These are phyloP conservation scores for Entrophospora sp. DNA, from an alignment of 192 early-diverging fungal species.

Conservation along the genomic window DNA sequence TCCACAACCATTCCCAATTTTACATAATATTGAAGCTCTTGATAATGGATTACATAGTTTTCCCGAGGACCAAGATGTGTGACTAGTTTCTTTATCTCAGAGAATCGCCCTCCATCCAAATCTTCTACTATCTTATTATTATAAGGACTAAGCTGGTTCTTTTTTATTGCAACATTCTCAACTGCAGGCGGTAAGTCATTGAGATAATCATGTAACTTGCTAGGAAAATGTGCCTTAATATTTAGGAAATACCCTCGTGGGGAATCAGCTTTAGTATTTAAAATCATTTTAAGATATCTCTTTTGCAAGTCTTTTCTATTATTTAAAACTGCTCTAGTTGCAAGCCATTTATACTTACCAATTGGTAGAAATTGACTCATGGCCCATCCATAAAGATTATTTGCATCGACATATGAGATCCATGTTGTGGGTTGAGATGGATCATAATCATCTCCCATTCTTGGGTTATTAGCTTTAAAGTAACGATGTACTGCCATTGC, in stretches of 20 bases:
- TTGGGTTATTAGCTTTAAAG: background rate
- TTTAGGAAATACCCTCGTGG: too few relatives aligned
- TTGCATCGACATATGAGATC: too few relatives aligned
- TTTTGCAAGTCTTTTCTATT: too few relatives aligned
- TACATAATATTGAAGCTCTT: background rate
- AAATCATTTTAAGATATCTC: too few relatives aligned
- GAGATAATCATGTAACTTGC: too few relatives aligned
- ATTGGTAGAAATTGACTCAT: background rate
- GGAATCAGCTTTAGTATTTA: too few relatives aligned
- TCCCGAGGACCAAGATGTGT: background rate
- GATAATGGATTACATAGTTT: background rate
- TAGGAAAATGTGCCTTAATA: too few relatives aligned
- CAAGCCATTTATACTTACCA: background rate
- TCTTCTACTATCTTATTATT: background rate
- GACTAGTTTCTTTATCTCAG: background rate
- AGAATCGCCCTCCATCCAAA: background rate
- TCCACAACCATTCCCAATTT: background rate
- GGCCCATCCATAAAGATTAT: background rate
- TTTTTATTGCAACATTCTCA: too few relatives aligned
- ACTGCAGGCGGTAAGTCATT: too few relatives aligned
- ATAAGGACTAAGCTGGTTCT: background rate
- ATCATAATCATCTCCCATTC: background rate
- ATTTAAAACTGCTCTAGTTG: too few relatives aligned
- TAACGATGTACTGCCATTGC: background rate
- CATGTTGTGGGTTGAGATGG: background rate